Evolutionary conservation across 164 flowering plant species (phyloP).

Genomic region (Vitis cinerea): DNA sequence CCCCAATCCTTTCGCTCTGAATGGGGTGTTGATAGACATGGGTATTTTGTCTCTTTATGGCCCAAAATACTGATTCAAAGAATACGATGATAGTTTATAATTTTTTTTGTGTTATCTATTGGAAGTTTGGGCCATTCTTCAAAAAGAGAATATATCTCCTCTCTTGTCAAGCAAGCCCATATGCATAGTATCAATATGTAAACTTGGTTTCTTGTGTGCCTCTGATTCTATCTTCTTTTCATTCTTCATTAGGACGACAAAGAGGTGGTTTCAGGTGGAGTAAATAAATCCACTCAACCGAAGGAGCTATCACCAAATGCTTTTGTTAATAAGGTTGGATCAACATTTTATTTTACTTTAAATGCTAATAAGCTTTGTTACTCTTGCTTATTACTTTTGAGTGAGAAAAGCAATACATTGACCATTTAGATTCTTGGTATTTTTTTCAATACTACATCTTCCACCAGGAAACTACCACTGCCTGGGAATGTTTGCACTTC

Average conservation of each 20-base stretch:
- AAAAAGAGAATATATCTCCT: no score
- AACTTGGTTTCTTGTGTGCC: neutral
- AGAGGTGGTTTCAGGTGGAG: conserved; percentile 13
- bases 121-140: no score
- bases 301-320: conserved; percentile 37
- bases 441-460: neutral
- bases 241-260: conserved; percentile 24
- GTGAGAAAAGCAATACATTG: neutral
- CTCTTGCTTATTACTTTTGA: neutral
- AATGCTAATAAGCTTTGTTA: neutral
- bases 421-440: neutral
- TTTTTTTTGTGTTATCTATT: neutral
- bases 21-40: no score
- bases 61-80: neutral
- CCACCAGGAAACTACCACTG: no score
- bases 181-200: neutral
- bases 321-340: conserved; percentile 45
- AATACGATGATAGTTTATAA: neutral
- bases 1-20: no score
- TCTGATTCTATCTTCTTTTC: neutral
- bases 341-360: conserved; percentile 4
- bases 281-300: conserved; percentile 6
- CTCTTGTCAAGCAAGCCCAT: no score
- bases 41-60: no score
- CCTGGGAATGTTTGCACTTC: no score